These are phyloP conservation scores for Silene coronaria DNA, from an alignment of 179 eudicot genomes.

Conservation along the genomic window DNA sequence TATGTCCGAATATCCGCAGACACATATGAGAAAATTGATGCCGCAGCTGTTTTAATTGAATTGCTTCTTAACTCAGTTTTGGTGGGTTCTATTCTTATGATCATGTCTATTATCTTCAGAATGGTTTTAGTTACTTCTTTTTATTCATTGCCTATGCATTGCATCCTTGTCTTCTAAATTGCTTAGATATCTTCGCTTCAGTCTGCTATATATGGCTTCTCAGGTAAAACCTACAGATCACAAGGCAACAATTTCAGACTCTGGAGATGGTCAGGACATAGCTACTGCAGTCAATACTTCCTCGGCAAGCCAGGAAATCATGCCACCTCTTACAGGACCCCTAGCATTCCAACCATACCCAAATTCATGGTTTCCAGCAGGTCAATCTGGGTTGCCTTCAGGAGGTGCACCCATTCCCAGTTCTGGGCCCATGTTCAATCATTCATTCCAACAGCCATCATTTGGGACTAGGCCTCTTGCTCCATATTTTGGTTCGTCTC, in stretches of 20 bases:
- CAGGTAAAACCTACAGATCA: conserved; percentile 66
- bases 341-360: conserved; percentile 44
- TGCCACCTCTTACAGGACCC: conserved; percentile 37
- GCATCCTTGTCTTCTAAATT: neutral
- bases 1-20: conserved; percentile 70
- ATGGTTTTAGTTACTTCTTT: neutral
- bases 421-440: conserved; percentile 36
- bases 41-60: conserved; percentile 76
- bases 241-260: conserved; percentile 34
- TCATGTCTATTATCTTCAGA: neutral
- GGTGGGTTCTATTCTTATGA: conserved; percentile 36
- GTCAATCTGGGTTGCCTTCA: conserved; percentile 35
- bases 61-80: conserved; percentile 62
- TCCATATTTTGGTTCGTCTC: conserved; percentile 32
- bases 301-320: conserved; percentile 34
- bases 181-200: neutral
- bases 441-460: conserved; percentile 33
- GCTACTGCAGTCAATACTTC: conserved; percentile 27
- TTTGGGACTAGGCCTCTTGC: conserved; percentile 42
- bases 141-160: conserved; percentile 1
- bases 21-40: conserved; percentile 83
- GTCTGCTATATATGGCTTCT: conserved; percentile 9
- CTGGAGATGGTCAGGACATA: conserved; percentile 39
- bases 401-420: conserved; percentile 30
- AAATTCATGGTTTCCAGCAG: conserved; percentile 50